These are phyloP conservation scores for Closterium sp. DNA, from an alignment of 139 green algal species.

Conservation along the genomic window DNA sequence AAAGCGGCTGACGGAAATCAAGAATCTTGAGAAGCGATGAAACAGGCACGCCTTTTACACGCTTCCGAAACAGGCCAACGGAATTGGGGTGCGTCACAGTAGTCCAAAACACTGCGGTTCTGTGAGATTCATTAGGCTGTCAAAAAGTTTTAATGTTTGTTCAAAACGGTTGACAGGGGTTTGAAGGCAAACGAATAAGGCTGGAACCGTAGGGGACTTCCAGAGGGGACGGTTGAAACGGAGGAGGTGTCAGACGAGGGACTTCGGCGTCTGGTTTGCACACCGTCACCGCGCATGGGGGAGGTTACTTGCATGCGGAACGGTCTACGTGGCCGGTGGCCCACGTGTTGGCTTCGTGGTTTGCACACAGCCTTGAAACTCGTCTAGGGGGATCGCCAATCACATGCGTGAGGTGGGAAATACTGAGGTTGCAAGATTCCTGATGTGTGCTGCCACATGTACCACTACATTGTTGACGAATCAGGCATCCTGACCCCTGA, in stretches of 20 bases:
- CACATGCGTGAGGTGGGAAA: background rate
- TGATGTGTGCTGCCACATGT: background rate
- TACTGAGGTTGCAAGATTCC: background rate
- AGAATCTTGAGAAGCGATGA: background rate
- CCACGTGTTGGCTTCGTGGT: background rate
- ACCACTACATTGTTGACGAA: background rate
- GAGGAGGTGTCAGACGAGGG: background rate
- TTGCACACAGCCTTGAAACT: background rate
- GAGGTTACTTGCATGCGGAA: background rate
- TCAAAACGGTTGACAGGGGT: background rate
- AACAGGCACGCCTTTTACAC: background rate
- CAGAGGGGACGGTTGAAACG: background rate
- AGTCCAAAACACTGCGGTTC: no score
- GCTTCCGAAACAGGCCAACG: background rate
- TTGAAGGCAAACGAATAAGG: background rate
- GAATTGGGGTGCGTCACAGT: background rate
- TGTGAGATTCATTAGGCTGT: no score
- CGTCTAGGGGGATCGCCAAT: background rate
- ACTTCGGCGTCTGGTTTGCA: background rate
- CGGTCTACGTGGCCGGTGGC: background rate
- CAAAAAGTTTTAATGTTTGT: no score
- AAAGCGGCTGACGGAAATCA: background rate
- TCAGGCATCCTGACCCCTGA: background rate
- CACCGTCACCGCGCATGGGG: background rate
- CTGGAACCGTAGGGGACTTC: no score